These are phyloP conservation scores for Fusarium poae DNA, from an alignment of 2,329 filamentous ascomycete species.

Conservation along the genomic window DNA sequence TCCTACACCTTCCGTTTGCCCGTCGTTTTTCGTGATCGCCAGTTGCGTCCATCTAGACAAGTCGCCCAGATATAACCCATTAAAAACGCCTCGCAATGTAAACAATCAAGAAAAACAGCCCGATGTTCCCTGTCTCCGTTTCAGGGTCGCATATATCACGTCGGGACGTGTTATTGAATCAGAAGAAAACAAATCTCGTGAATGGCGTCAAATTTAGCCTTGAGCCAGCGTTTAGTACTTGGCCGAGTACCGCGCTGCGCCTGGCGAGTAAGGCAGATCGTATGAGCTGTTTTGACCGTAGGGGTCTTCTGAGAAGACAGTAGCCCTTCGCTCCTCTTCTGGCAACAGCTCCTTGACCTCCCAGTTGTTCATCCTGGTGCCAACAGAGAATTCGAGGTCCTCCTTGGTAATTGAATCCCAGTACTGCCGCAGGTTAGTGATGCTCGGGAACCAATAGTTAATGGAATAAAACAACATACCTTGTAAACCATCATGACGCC, in stretches of 20 bases:
- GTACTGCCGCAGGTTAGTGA: conserved; percentile 67
- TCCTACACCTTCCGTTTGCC: conserved; percentile 17
- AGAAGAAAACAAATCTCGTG: conserved; percentile 36
- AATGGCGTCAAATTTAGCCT: conserved; percentile 30
- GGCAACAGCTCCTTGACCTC: conserved; percentile 92
- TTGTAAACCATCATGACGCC: conserved; percentile 99
- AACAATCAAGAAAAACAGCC: conserved; percentile 31
- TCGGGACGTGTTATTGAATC: conserved; percentile 28
- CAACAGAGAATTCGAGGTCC: conserved; percentile 97
- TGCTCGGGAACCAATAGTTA: not conserved
- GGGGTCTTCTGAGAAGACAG: conserved; percentile 78
- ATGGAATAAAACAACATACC: conserved; percentile 61
- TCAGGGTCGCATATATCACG: conserved; percentile 18
- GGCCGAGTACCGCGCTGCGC: conserved; percentile 59
- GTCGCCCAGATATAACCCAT: conserved; percentile 24
- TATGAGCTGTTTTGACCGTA: conserved; percentile 69
- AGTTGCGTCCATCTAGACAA: conserved; percentile 16
- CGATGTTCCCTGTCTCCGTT: conserved; percentile 12
- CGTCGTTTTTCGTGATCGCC: conserved; percentile 25
- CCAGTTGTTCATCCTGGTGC: conserved; percentile 96
- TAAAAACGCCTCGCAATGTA: conserved; percentile 45
- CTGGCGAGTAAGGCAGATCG: conserved; percentile 65
- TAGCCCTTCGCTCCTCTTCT: conserved; percentile 82
- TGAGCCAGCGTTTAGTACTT: conserved; percentile 57
- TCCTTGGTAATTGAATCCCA: conserved; percentile 99